A percentile compares a stretch with the other conserved stretches of the same genome.
Evolutionary conservation across 2,329 filamentous ascomycete genomes (phyloP).

Genomic region (Triangularia setosa): DNA sequence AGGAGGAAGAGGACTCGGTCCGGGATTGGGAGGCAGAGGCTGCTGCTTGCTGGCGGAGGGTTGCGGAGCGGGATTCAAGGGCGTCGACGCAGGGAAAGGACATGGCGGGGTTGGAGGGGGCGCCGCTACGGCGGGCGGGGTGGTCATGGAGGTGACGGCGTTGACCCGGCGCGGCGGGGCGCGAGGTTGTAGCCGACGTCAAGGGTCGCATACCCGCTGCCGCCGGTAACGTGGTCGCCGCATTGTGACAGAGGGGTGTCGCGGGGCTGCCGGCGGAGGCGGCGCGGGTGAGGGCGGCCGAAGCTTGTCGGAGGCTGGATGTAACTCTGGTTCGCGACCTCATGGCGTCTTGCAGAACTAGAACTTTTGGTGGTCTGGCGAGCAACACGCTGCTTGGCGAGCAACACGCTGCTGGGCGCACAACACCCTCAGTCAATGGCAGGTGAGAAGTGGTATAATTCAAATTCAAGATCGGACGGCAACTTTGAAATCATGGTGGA

Average conservation of each 20-base stretch:
- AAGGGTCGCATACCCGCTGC: neutral
- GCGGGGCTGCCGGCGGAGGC: neutral
- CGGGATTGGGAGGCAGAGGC: constrained; percentile 59
- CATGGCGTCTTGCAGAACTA: constrained; percentile 10
- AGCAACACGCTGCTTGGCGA: neutral
- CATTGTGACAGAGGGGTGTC: constrained; percentile 14
- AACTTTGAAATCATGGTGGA: neutral
- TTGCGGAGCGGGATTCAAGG: constrained; percentile 72
- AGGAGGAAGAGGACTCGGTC: constrained; percentile 61
- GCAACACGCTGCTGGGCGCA: too few species aligned
- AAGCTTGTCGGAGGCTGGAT: constrained; percentile 16
- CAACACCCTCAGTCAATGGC: neutral
- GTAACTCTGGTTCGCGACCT: constrained; percentile 14
- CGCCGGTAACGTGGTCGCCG: neutral
- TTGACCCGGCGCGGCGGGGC: neutral
- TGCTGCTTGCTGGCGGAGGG: constrained; percentile 48
- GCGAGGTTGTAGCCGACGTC: neutral
- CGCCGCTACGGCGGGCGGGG: constrained; percentile 28
- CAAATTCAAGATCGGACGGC: neutral
- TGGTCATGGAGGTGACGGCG: constrained; percentile 22
- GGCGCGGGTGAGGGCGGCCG: constrained; percentile 6
- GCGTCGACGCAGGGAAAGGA: constrained; percentile 88
- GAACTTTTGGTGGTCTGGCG: neutral
- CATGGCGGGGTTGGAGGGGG: constrained; percentile 76
- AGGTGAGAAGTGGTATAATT: neutral